Evolutionary conservation across 306 rosid species (phyloP).

Genomic region (Trichosanthes truncata): DNA sequence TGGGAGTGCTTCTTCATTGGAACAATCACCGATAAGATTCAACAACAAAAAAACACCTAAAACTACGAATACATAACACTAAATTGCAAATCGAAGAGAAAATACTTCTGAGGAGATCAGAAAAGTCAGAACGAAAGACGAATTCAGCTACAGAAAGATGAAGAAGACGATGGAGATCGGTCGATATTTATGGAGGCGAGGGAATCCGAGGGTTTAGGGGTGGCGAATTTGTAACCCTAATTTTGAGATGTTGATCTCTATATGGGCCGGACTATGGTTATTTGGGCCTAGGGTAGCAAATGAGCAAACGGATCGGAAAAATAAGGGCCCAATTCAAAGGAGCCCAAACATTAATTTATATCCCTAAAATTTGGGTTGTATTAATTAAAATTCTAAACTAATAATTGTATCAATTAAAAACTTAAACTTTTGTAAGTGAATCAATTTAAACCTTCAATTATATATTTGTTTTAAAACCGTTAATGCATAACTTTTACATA

Average conservation of each 20-base stretch:
- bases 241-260: neutral
- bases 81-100: neutral
- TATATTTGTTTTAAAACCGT: no score
- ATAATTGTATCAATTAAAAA: no score
- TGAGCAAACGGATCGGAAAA: neutral
- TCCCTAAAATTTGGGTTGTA: no score
- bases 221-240: neutral
- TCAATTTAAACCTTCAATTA: no score
- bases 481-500: no score
- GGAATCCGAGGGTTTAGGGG: neutral
- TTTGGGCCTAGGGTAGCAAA: neutral
- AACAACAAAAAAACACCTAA: neutral
- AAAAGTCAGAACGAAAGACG: neutral
- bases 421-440: no score
- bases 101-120: neutral
- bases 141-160: neutral
- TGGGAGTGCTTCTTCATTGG: constrained; percentile 71
- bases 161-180: neutral
- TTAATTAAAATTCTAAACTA: no score
- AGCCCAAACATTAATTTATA: no score
- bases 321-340: neutral
- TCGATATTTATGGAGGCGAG: neutral
- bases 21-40: neutral
- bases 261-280: neutral
- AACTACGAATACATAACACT: no score